Conservation (phyloP, 1,139 yeast genomes). For the Scheffersomyces lignicola region DNA sequence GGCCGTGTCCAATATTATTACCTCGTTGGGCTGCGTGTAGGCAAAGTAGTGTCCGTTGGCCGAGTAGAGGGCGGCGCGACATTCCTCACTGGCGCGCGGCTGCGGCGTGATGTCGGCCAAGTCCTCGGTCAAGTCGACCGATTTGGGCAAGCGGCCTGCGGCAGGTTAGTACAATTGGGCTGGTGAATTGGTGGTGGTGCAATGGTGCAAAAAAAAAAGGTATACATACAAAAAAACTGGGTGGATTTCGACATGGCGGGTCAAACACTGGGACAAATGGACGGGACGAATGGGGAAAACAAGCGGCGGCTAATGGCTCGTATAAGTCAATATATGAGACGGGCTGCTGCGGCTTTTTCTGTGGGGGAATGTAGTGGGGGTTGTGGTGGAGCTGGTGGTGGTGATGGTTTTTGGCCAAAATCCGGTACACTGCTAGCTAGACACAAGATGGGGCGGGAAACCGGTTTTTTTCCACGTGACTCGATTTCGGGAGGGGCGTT, state of each 20-base stretch:
- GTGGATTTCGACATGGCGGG: conserved; percentile 41
- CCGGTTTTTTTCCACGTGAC: no score
- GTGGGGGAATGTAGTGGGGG: no score
- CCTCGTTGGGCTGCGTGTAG: conserved; percentile 54
- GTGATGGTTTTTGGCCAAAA: no score
- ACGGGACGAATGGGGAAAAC: no score
- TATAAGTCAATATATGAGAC: no score
- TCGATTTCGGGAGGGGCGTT: no score
- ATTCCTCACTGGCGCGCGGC: conserved; percentile 40
- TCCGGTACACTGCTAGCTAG: no score
- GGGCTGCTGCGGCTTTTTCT: no score
- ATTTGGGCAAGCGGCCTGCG: conserved; percentile 61
- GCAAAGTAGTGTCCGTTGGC: conserved; percentile 59
- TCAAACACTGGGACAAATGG: no score
- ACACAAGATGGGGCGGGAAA: no score
- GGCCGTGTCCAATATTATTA: conserved; percentile 60
- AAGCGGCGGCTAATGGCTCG: no score
- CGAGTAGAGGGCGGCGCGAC: conserved; percentile 50
- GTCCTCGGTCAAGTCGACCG: conserved; percentile 59
- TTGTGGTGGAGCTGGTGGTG: no score
- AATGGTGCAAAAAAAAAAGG: background rate
- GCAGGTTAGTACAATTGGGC: conserved; percentile 14
- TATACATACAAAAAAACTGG: conserved; percentile 44
- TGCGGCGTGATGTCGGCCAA: conserved; percentile 36
- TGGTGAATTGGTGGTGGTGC: background rate